Evolutionary conservation across 2,329 filamentous ascomycete genomes (phyloP).

Genomic region (Pseudogymnoascus sp.): DNA sequence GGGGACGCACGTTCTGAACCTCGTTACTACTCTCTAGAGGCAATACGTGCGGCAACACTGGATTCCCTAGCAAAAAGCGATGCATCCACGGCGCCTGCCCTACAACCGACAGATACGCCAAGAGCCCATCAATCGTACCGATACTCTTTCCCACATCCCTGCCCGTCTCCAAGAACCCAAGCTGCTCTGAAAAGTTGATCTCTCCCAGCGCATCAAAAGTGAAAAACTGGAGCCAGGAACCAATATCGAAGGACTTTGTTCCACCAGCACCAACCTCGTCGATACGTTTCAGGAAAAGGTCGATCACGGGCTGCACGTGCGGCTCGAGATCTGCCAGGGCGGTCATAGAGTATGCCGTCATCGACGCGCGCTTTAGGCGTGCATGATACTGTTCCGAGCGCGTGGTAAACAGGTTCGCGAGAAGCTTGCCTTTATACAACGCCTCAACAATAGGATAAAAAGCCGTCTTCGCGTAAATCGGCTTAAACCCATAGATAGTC

Average conservation of each 20-base stretch:
- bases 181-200: slow-evolving; percentile 32
- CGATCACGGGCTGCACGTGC: slow-evolving; percentile 36
- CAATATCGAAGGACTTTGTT: slow-evolving; percentile 28
- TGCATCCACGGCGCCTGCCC: slow-evolving; percentile 10
- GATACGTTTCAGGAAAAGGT: slow-evolving; percentile 28
- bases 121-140: background rate
- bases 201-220: slow-evolving; percentile 40
- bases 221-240: slow-evolving; percentile 34
- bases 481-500: slow-evolving; percentile 32
- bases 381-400: background rate
- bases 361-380: slow-evolving; percentile 11
- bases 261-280: slow-evolving; percentile 19
- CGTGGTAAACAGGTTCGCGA: slow-evolving; percentile 7
- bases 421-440: slow-evolving; percentile 14
- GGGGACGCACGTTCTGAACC: slow-evolving; percentile 26
- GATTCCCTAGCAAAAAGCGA: slow-evolving; percentile 9
- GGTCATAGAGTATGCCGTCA: slow-evolving; percentile 37
- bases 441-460: slow-evolving; percentile 21
- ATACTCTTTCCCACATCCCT: slow-evolving; percentile 31
- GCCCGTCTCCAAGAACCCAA: slow-evolving; percentile 36
- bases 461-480: slow-evolving; percentile 25
- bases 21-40: slow-evolving; percentile 21
- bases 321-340: slow-evolving; percentile 37
- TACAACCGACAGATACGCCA: background rate
- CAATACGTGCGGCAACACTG: background rate